Base-by-base conservation (phyloP, 257 asterid genomes). In the Echites panduratus region DNA sequence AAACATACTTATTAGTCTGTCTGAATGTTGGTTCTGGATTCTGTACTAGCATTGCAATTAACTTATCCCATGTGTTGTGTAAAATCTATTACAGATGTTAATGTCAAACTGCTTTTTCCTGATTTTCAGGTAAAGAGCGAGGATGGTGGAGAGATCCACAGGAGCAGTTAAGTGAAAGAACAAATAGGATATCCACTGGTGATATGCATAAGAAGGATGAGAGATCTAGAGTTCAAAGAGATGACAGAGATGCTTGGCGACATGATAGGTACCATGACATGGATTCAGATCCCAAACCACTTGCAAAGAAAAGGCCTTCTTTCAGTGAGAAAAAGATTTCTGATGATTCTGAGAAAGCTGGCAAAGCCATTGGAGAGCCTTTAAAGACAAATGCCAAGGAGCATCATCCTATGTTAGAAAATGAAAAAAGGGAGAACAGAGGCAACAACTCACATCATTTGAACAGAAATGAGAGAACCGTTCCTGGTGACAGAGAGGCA, bases 291-390 rank as follows among this genome's bases (percentile, higher is more conserved):
- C 88, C 77, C 56, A 85, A 83, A 68, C 89, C 89, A 73, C 81
- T 82, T 38, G 71, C 69, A 19, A 83, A 85, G 73, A 93, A 80
- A 83, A 79, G 98, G 81, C 93, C 90, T 54, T 76, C 97, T 54
- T 93, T 93, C 71, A 82, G 94, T 73, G 97, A 93, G 84, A 88
- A 84, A 75, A 91, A 93, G 85, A 54, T 84, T 41, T 77, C 86
- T 17, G 56, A 81, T 16, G 92, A 85, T 76, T 59, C 85, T 12
- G 89, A 81, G 77, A 85, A 85, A 76, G 72, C 73, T 40, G 79
- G 43, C 63, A 84, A 75, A 80, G 70, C 79, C 73, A 79, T 61
- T 56, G 74, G 69, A 38, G 83, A 79, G 70, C 74, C 78, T 29
- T 76, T 41, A 78, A 80, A 75, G 71, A 74, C 83, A 58, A 83